Evolutionary conservation across 1,139 yeast species (phyloP).

Genomic region (Yamadazyma friedrichii): DNA sequence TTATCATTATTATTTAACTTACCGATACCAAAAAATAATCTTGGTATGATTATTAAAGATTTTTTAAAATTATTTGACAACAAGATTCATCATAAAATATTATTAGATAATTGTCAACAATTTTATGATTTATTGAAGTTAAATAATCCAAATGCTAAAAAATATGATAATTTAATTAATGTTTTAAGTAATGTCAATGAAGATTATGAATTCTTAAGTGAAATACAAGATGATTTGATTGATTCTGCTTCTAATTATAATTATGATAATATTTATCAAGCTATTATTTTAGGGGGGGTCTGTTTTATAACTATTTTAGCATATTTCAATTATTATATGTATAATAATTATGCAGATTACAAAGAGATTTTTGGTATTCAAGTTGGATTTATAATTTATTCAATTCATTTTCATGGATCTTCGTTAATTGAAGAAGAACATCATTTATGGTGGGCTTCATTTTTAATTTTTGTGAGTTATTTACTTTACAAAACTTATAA

Average conservation of each 20-base stretch:
- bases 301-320: slow-evolving; percentile 25
- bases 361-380: slow-evolving; percentile 6
- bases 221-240: slow-evolving; percentile 57
- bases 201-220: slow-evolving; percentile 39
- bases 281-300: slow-evolving; percentile 37
- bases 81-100: slow-evolving; percentile 30
- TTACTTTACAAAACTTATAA: slow-evolving; percentile 13
- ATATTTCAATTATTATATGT: slow-evolving; percentile 12
- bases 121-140: slow-evolving; percentile 35
- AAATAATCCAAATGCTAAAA: slow-evolving; percentile 5
- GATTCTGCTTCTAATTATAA: slow-evolving; percentile 75
- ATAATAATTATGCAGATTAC: slow-evolving; percentile 4
- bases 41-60: slow-evolving; percentile 69
- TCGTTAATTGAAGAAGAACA: slow-evolving; percentile 97
- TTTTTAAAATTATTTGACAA: slow-evolving; percentile 54
- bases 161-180: slow-evolving; percentile 1
- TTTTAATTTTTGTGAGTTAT: slow-evolving; percentile 27
- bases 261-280: slow-evolving; percentile 47
- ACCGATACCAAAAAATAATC: slow-evolving; percentile 82
- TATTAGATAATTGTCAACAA: slow-evolving; percentile 65
- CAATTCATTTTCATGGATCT: slow-evolving; percentile 76
- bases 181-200: slow-evolving; percentile 16
- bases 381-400: slow-evolving; percentile 32
- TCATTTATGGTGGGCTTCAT: slow-evolving; percentile 90
- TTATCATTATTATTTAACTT: slow-evolving; percentile 68